These are phyloP conservation scores for Pyrenochaeta sp. DNA, from an alignment of 2,329 filamentous ascomycete genomes.

Conservation along the genomic window DNA sequence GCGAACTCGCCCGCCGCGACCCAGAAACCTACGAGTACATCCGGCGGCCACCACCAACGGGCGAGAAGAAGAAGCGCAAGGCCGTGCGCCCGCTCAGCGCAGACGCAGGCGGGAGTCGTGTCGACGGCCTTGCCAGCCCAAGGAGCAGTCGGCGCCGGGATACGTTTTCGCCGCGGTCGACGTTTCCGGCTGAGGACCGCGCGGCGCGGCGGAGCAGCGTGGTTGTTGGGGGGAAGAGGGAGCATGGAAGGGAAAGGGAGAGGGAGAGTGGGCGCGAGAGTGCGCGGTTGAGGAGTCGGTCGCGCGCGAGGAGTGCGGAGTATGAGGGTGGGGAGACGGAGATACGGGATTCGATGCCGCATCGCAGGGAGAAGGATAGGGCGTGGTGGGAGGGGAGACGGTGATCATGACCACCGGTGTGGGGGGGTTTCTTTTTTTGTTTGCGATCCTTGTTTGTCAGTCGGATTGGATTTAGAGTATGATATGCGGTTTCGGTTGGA, in stretches of 20 bases:
- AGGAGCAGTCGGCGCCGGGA: slow-evolving; percentile 20
- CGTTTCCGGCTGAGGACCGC: slow-evolving; percentile 26
- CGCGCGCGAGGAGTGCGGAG: slow-evolving; percentile 31
- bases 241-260: no score
- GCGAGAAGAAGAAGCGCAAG: slow-evolving; percentile 21
- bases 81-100: slow-evolving; percentile 22
- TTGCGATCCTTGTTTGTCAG: no score
- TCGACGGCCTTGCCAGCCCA: slow-evolving; percentile 9
- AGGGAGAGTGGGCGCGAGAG: no score
- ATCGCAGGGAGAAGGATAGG: slow-evolving; percentile 40
- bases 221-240: slow-evolving; percentile 15
- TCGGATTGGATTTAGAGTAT: no score
- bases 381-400: slow-evolving; percentile 45
- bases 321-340: slow-evolving; percentile 42
- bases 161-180: slow-evolving; percentile 30
- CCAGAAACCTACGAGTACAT: slow-evolving; percentile 53
- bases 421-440: neutral
- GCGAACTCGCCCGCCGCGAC: slow-evolving; percentile 52
- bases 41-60: slow-evolving; percentile 42
- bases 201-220: slow-evolving; percentile 15
- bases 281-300: slow-evolving; percentile 24
- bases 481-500: no score
- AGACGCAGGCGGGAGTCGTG: slow-evolving; percentile 14
- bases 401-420: slow-evolving; percentile 1
- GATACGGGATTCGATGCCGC: slow-evolving; percentile 43